Evolutionary conservation across 768 basidiomycete genomes (phyloP), one percentile per base, ranked within the genome.

Genomic region (Guyanaporus albipodus): DNA sequence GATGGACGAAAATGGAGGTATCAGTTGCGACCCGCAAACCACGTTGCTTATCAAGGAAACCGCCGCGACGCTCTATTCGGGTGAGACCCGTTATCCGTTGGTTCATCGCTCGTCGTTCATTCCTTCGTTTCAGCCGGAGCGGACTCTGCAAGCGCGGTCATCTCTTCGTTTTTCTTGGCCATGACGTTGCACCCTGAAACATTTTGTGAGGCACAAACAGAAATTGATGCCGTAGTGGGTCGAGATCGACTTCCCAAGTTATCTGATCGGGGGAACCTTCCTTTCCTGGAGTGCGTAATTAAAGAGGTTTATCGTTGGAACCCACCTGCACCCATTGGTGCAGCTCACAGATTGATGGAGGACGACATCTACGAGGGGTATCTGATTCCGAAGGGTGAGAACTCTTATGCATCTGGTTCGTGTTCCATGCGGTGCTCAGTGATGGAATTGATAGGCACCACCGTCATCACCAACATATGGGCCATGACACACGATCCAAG

Each of bases 131-230:
- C 19, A 46, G 44, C 45, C 21, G 45, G 45, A 46, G 24, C 38
- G 14, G 45, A 46, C 18, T 40, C 38, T 12, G 32, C 45, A 19
- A 46, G 45, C 32, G 32, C 45, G 33, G 38, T 34, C 38, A 39
- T 46, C 67, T 73, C 34, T 70, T 72, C 48, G 1, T 57, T 57
- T 29, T 59, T 57, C 49, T 49, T 58, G 14, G 55, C 36, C 6
- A 56, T 51, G 52, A 38, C 17, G 8, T 22, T 44, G 9, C 44
- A 40, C 19, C 51, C 58, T 0, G 39, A 50, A 0, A 33, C 52
- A 2, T 19, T 47, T 3, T 42, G 32, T 11, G 40, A 38, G 21
- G 58, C 45, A 3, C 58, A 57, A 15, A 38, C 39, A 9, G 58
- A 55, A 36, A 8, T 59, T 0, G 50, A 59, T 11, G 18, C 34